Evolutionary conservation across 305 asterid genomes (phyloP).

Genomic region (Solanum chacoense): DNA sequence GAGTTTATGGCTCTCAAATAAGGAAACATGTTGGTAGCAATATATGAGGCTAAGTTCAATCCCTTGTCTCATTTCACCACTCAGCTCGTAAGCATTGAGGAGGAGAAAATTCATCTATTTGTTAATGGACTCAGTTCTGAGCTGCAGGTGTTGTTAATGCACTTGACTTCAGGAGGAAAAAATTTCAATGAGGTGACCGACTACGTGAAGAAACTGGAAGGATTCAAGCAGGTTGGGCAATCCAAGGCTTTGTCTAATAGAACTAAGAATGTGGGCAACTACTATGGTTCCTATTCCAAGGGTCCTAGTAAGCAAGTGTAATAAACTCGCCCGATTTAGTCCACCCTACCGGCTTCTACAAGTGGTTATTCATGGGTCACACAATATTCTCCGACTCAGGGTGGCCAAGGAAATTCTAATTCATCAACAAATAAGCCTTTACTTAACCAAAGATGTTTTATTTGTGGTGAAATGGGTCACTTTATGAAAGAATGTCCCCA

Average conservation of each 20-base stretch:
- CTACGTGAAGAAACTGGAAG: not conserved
- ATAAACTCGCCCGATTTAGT: not conserved
- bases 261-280: not conserved
- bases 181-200: not conserved
- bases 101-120: no score
- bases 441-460: not conserved
- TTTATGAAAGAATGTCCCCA: not conserved
- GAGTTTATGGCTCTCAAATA: not conserved
- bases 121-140: not conserved
- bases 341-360: not conserved
- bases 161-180: not conserved
- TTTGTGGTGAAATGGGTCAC: not conserved
- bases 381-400: not conserved
- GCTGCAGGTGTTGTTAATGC: not conserved
- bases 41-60: not conserved
- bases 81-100: not conserved
- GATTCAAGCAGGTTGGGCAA: not conserved
- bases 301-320: not conserved
- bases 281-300: not conserved
- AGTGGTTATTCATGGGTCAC: not conserved
- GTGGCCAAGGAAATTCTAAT: not conserved
- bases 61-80: not conserved
- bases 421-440: not conserved
- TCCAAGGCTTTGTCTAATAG: not conserved
- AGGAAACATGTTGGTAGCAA: not conserved